Percentiles rank a stretch among this genome's conserved stretches.
phyloP scores from a whole-genome alignment of 2,329 filamentous ascomycete genomes.

The Trichoderma hamatum region DNA sequence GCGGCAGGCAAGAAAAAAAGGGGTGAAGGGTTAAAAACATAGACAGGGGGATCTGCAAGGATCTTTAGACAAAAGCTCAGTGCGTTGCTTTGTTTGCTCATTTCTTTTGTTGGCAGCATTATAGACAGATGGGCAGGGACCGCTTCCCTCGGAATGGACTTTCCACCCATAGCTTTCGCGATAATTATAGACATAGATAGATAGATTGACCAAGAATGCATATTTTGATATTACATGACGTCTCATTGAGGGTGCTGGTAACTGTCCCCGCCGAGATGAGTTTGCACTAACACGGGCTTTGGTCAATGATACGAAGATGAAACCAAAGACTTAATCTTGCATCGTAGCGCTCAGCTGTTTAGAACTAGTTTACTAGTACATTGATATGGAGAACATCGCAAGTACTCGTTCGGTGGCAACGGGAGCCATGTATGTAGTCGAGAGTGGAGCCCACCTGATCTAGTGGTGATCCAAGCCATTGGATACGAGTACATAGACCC shows the following conservation, averaged over 20 bases:
- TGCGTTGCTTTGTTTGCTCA: background rate
- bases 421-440: background rate
- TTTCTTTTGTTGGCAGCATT: background rate
- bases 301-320: background rate
- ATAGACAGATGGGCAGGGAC: background rate
- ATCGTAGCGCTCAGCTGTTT: background rate
- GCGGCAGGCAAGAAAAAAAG: background rate
- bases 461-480: background rate
- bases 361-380: background rate
- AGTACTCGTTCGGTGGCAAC: background rate
- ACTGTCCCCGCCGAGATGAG: background rate
- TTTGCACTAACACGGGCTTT: background rate
- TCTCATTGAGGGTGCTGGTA: background rate
- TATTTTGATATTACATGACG: background rate
- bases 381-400: background rate
- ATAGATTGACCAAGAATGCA: conserved; percentile 10
- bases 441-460: conserved; percentile 2
- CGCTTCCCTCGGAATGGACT: background rate
- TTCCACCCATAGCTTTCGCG: background rate
- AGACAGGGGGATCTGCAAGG: background rate
- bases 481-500: background rate
- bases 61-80: background rate
- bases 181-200: conserved; percentile 10
- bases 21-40: background rate
- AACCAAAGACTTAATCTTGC: background rate